Conservation (phyloP, 1,139 yeast genomes). For the Saccharomyces pastorianus region DNA sequence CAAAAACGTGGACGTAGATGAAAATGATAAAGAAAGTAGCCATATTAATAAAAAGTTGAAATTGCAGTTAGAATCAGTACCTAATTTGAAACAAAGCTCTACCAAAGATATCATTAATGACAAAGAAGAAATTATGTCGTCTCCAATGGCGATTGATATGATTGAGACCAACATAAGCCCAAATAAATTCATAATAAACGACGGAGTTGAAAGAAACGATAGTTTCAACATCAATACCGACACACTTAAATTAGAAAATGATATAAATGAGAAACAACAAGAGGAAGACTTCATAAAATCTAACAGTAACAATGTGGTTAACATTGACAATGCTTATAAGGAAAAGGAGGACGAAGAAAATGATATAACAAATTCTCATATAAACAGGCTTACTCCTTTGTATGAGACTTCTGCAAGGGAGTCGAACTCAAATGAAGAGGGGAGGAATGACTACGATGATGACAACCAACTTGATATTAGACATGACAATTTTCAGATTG, state of each 20-base stretch:
- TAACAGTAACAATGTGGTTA: not conserved
- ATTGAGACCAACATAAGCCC: conserved; percentile 16
- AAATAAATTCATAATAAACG: conserved; percentile 8
- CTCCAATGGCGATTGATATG: conserved; percentile 11
- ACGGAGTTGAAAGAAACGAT: not conserved
- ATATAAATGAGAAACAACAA: not conserved
- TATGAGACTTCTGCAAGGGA: conserved; percentile 1
- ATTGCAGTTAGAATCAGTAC: conserved; percentile 13
- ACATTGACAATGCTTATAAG: not conserved
- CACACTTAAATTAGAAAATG: conserved; percentile 5
- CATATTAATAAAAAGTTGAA: conserved; percentile 17
- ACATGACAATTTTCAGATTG: conserved; percentile 8
- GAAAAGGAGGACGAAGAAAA: conserved; percentile 1
- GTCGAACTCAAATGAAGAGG: not conserved
- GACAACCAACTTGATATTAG: not conserved
- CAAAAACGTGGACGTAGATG: conserved; percentile 10
- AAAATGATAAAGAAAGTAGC: conserved; percentile 23
- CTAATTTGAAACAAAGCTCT: conserved; percentile 9
- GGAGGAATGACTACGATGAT: not conserved
- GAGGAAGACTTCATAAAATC: not conserved
- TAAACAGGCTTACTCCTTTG: not conserved
- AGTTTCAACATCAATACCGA: not conserved
- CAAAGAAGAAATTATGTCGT: conserved; percentile 4
- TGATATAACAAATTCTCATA: not conserved
- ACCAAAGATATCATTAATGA: not conserved